These are phyloP conservation scores for Yarrowia sp. DNA, from an alignment of 805 yeast genomes.

Conservation along the genomic window DNA sequence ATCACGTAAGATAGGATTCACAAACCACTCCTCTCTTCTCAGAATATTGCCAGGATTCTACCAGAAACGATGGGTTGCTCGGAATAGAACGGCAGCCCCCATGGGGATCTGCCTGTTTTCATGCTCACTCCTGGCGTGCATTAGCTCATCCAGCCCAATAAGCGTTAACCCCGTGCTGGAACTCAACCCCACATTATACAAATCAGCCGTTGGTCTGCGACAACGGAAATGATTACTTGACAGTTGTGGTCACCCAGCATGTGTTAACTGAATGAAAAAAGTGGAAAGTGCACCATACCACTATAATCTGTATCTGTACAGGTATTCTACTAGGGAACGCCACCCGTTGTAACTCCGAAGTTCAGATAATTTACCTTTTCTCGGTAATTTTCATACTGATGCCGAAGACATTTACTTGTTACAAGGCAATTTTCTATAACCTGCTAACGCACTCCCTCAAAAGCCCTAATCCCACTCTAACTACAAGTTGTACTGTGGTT, in stretches of 20 bases:
- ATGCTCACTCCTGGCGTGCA: conserved; percentile 22
- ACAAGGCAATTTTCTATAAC: too few relatives aligned
- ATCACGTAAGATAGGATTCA: too few relatives aligned
- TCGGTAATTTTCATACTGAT: not conserved
- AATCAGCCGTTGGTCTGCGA: conserved; percentile 18
- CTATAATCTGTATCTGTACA: too few relatives aligned
- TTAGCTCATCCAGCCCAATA: conserved; percentile 21
- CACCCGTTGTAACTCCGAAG: not conserved
- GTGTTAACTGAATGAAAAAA: not conserved
- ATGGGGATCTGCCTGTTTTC: conserved; percentile 17
- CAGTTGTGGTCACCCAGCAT: not conserved
- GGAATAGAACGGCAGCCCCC: not conserved
- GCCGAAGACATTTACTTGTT: too few relatives aligned
- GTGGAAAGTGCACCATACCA: not conserved
- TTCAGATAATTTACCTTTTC: not conserved
- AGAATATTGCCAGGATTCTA: not conserved
- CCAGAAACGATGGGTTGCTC: not conserved
- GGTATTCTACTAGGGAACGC: not conserved
- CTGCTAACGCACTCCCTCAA: too few relatives aligned
- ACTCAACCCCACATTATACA: conserved; percentile 24
- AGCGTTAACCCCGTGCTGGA: conserved; percentile 19
- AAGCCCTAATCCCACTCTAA: too few relatives aligned
- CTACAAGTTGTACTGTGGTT: not conserved
- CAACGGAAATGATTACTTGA: not conserved
- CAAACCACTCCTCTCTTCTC: not conserved